phyloP scores from a whole-genome alignment of 2,329 filamentous ascomycete genomes.

The Hypocreales sp. region DNA sequence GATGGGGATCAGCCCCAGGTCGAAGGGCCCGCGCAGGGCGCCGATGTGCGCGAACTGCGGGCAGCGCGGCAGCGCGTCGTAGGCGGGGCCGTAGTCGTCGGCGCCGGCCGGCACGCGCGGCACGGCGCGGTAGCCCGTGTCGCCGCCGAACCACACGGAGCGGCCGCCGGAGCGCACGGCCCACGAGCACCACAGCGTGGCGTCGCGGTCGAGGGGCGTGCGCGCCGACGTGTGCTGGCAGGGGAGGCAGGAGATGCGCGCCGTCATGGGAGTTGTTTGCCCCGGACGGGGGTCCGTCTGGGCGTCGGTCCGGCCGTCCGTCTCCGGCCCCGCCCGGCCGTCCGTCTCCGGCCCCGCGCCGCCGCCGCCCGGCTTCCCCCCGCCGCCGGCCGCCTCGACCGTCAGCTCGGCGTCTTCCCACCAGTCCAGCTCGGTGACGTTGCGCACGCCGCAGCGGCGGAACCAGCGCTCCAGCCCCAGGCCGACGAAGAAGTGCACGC shows the following conservation, averaged over 20 bases:
- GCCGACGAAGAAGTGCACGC: constrained; percentile 78
- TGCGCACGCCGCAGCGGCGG: constrained; percentile 47
- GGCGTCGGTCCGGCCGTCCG: background rate
- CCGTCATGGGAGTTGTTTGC: no score
- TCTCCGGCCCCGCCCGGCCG: background rate
- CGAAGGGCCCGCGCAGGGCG: constrained; percentile 65
- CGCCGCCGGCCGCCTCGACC: constrained; percentile 24
- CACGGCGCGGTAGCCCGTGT: constrained; percentile 80
- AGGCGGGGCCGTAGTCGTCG: constrained; percentile 59
- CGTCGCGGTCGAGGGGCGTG: constrained; percentile 50
- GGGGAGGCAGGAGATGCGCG: constrained; percentile 63
- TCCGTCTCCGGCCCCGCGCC: background rate
- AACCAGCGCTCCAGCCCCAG: constrained; percentile 80
- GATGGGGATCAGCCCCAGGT: constrained; percentile 84
- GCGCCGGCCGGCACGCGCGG: constrained; percentile 40
- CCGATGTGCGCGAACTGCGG: constrained; percentile 82
- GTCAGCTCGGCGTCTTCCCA: constrained; percentile 74
- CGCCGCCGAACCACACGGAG: constrained; percentile 78
- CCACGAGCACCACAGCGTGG: constrained; percentile 84
- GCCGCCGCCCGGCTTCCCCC: constrained; percentile 7
- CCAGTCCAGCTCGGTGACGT: constrained; percentile 87
- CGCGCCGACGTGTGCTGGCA: constrained; percentile 71
- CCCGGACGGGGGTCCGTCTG: constrained; percentile 2
- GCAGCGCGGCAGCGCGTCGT: constrained; percentile 52
- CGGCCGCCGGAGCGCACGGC: constrained; percentile 55